Percentiles rank a stretch among this genome's conserved stretches.
phyloP scores from a whole-genome alignment of 2,329 filamentous ascomycete genomes.

The Mariannaea elegans region DNA sequence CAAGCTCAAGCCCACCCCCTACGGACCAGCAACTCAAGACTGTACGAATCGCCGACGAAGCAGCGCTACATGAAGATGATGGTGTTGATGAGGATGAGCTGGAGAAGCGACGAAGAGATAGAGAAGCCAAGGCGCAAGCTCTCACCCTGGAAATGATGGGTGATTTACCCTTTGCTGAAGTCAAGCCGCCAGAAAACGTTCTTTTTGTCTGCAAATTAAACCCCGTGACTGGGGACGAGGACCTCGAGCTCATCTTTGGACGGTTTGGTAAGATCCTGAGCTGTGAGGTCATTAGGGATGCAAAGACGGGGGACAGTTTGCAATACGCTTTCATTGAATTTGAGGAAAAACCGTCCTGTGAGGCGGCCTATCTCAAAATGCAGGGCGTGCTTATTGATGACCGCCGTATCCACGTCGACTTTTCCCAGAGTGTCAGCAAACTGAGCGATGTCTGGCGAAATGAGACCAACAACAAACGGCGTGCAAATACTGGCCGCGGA shows the following conservation, averaged over 20 bases:
- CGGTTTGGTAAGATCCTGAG: conserved; percentile 95
- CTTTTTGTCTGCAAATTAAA: conserved; percentile 99
- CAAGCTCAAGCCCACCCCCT: conserved; percentile 81
- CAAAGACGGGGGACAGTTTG: conserved; percentile 90
- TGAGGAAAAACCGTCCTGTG: conserved; percentile 89
- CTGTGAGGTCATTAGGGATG: conserved; percentile 95
- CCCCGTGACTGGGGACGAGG: conserved; percentile 92
- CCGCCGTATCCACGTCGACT: conserved; percentile 97
- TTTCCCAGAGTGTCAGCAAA: conserved; percentile 92
- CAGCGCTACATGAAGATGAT: conserved; percentile 78
- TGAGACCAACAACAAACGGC: conserved; percentile 83
- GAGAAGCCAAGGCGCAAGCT: conserved; percentile 92
- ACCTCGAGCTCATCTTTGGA: conserved; percentile 94
- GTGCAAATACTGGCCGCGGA: conserved; percentile 64
- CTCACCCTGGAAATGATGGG: conserved; percentile 98
- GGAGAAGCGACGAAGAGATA: conserved; percentile 83
- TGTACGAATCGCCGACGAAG: conserved; percentile 90
- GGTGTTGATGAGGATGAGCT: conserved; percentile 77
- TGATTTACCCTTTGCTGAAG: conserved; percentile 95
- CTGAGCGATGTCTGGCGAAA: conserved; percentile 90
- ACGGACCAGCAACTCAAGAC: conserved; percentile 88
- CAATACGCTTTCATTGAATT: conserved; percentile 99
- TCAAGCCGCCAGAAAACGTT: conserved; percentile 96
- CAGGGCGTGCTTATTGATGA: conserved; percentile 97
- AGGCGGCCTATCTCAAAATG: conserved; percentile 98